phyloP scores from a whole-genome alignment of 345 rosid genomes.

The Lenwebbia sp. region DNA sequence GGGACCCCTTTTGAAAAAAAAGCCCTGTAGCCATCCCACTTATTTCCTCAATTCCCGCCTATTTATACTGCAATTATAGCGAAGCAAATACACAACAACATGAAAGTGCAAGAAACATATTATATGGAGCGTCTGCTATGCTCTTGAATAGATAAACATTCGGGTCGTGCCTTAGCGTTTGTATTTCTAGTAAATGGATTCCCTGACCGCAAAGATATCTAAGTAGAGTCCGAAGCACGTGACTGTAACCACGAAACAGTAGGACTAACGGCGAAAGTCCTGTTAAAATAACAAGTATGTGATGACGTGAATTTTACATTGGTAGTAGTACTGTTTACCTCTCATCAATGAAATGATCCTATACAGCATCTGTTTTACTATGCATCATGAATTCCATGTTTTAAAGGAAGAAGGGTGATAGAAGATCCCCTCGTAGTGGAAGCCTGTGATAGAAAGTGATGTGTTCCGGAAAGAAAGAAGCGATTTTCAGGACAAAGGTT shows the following conservation, averaged over 20 bases:
- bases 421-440: neutral
- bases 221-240: neutral
- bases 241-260: neutral
- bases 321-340: neutral
- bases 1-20: too few relatives aligned
- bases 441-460: neutral
- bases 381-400: neutral
- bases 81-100: neutral
- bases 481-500: neutral
- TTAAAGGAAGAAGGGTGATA: neutral
- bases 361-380: neutral
- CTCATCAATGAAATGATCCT: neutral
- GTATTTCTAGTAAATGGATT: neutral
- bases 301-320: neutral
- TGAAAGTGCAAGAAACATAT: neutral
- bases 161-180: neutral
- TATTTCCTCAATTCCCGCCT: neutral
- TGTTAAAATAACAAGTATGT: neutral
- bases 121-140: neutral
- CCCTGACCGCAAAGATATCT: neutral
- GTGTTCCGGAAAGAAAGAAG: neutral
- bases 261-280: neutral
- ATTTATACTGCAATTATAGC: neutral
- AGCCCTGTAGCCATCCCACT: neutral
- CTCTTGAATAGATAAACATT: neutral